Conservation (phyloP, 2,329 filamentous ascomycete species). For the Incumbomyces delicatus region DNA sequence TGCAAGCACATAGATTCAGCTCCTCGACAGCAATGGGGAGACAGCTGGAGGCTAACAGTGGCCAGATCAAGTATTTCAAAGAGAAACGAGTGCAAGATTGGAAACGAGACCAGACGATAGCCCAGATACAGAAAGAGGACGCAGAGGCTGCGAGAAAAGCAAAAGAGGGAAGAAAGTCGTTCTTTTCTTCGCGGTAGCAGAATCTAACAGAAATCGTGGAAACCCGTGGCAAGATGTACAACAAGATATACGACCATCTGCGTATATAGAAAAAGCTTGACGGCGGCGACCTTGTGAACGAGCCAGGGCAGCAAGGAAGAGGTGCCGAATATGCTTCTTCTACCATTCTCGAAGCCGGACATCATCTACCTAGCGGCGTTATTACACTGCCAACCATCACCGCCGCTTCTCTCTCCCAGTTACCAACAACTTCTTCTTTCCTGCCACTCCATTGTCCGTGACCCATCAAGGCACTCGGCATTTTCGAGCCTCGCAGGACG, state of each 20-base stretch:
- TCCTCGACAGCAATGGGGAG: not conserved
- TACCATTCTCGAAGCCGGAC: too few relatives aligned
- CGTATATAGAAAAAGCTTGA: too few relatives aligned
- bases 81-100: slow-evolving; percentile 88
- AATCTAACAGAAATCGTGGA: not conserved
- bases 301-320: not conserved
- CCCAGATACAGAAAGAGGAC: slow-evolving; percentile 63
- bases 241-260: not conserved
- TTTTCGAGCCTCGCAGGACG: slow-evolving; percentile 65
- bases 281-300: too few relatives aligned
- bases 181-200: slow-evolving; percentile 19
- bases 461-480: slow-evolving; percentile 44
- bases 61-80: slow-evolving; percentile 91
- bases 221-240: not conserved
- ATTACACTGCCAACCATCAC: slow-evolving; percentile 88
- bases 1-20: not conserved
- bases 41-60: not conserved
- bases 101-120: slow-evolving; percentile 70
- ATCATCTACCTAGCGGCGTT: slow-evolving; percentile 33
- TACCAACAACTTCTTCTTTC: slow-evolving; percentile 41
- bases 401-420: slow-evolving; percentile 83
- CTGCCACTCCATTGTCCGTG: slow-evolving; percentile 26
- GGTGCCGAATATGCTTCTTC: too few relatives aligned
- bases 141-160: slow-evolving; percentile 49
- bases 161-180: slow-evolving; percentile 32